phyloP scores from a whole-genome alignment of 768 basidiomycete species.

The Rhodocollybia butyracea region DNA sequence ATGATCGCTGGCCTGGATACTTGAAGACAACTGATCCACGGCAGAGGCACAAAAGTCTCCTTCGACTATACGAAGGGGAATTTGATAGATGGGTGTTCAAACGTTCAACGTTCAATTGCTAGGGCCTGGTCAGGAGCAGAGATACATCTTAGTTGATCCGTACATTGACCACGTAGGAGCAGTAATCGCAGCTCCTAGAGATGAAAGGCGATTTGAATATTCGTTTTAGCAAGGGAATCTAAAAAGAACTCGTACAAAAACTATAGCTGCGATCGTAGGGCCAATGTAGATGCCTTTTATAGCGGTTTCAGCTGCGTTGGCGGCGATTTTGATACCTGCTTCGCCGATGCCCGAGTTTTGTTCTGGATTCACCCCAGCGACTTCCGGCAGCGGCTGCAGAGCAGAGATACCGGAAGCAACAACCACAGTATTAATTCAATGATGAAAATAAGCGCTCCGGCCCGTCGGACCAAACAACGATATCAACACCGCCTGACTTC shows the following conservation, averaged over 20 bases:
- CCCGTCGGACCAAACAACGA: no score
- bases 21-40: constrained; percentile 49
- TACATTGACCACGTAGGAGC: no score
- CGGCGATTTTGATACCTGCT: constrained; percentile 57
- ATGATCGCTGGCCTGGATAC: constrained; percentile 12
- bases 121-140: constrained; percentile 71
- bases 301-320: constrained; percentile 56
- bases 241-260: constrained; percentile 47
- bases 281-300: constrained; percentile 66
- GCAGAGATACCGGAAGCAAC: constrained; percentile 85
- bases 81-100: constrained; percentile 64
- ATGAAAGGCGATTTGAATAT: no score
- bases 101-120: no score
- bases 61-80: constrained; percentile 63
- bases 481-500: no score
- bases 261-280: constrained; percentile 63
- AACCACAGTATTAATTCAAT: constrained; percentile 80
- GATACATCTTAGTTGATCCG: no score
- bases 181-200: no score
- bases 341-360: constrained; percentile 26
- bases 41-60: constrained; percentile 80
- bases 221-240: no score
- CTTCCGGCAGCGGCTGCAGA: constrained; percentile 67
- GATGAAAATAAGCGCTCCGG: no score
- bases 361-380: constrained; percentile 34